Evolutionary conservation across 257 asterid genomes (phyloP).

Genomic region (Primulina eburnea): DNA sequence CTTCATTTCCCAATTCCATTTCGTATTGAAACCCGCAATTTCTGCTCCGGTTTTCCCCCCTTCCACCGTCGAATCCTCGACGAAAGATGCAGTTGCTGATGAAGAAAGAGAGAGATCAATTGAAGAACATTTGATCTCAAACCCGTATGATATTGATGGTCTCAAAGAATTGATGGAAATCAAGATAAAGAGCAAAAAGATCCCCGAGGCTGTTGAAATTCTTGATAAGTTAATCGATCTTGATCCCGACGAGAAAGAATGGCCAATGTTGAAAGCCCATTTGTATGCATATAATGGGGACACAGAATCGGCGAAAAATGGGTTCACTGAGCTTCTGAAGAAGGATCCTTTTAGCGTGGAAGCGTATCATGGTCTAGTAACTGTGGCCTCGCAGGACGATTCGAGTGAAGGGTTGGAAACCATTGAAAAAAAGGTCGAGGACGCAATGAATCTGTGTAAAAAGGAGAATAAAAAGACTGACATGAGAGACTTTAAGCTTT

Average conservation of each 20-base stretch:
- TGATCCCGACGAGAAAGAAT: conserved; percentile 74
- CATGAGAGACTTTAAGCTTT: conserved; percentile 73
- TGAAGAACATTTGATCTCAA: conserved; percentile 45
- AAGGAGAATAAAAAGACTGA: conserved; percentile 50
- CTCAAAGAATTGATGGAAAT: conserved; percentile 66
- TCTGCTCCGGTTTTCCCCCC: conserved; percentile 34
- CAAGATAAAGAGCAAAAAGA: conserved; percentile 51
- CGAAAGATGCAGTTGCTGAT: conserved; percentile 29
- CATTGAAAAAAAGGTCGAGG: conserved; percentile 48
- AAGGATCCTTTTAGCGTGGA: conserved; percentile 76
- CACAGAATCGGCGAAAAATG: conserved; percentile 48
- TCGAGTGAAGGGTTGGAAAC: conserved; percentile 40
- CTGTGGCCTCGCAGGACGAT: conserved; percentile 65
- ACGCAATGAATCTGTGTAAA: conserved; percentile 55
- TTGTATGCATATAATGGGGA: conserved; percentile 55
- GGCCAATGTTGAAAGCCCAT: conserved; percentile 86
- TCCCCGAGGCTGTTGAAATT: conserved; percentile 56
- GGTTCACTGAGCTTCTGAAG: conserved; percentile 55
- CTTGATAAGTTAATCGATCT: conserved; percentile 52
- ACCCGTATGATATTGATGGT: conserved; percentile 53
- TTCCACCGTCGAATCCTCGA: conserved; percentile 30
- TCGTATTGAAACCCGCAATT: conserved; percentile 27
- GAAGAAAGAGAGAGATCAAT: conserved; percentile 51
- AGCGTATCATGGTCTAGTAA: conserved; percentile 87
- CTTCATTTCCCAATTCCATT: conserved; percentile 31